A percentile compares a stretch with the other conserved stretches of the same genome.
Evolutionary conservation across 2,329 filamentous ascomycete species (phyloP).

Genomic region (Phyllosticta citriasiana): DNA sequence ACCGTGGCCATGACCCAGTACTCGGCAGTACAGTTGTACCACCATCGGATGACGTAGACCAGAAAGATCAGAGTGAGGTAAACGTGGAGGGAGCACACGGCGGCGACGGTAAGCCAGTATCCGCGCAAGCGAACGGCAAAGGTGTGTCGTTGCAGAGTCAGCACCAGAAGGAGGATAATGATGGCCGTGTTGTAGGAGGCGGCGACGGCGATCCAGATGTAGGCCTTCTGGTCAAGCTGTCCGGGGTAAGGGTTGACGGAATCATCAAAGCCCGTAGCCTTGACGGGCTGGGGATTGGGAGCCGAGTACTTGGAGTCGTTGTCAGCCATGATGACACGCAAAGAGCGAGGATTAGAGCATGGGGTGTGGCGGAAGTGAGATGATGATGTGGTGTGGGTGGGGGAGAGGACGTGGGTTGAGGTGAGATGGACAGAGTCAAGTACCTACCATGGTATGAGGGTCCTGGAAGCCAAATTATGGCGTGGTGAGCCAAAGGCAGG

Average conservation of each 20-base stretch:
- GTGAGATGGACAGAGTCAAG: neutral
- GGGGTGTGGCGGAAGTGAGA: neutral
- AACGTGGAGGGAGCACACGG: neutral
- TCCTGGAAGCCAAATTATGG: neutral
- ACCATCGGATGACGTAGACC: conserved; percentile 5
- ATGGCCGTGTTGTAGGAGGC: conserved; percentile 1
- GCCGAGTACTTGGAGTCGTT: neutral
- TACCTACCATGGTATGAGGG: neutral
- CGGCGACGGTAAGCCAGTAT: neutral
- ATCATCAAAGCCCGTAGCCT: conserved; percentile 2
- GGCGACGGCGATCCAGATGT: conserved; percentile 5
- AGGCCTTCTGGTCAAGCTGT: neutral
- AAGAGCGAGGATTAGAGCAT: neutral
- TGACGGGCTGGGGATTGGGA: neutral
- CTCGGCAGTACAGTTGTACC: conserved; percentile 4
- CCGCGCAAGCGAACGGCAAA: conserved; percentile 5
- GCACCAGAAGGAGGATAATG: neutral
- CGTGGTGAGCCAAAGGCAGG: neutral
- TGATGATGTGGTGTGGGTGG: neutral
- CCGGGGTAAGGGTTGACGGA: neutral
- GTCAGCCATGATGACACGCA: neutral
- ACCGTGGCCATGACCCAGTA: conserved; percentile 8
- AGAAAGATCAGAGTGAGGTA: conserved; percentile 3
- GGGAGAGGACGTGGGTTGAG: neutral
- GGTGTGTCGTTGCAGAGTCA: conserved; percentile 2